Percentiles rank a stretch among this genome's conserved stretches.
Evolutionary conservation across 257 asterid species (phyloP).

Genomic region (Lithospermum erythrorhizon): DNA sequence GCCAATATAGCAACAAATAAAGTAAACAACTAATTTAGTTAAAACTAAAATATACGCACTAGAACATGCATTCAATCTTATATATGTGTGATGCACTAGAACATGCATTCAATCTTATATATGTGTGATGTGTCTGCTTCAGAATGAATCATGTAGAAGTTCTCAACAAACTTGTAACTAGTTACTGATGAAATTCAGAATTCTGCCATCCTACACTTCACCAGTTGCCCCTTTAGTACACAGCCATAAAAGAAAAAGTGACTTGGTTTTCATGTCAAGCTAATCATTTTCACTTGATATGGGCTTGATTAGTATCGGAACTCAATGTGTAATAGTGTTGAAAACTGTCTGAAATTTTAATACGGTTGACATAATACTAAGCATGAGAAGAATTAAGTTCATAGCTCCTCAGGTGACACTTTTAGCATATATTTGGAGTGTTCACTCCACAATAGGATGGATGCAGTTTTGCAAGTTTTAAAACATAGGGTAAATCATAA

Average conservation of each 20-base stretch:
- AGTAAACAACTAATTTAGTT: too few relatives aligned
- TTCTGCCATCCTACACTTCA: not conserved
- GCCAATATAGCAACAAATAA: not conserved
- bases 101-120: not conserved
- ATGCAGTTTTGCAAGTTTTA: not conserved
- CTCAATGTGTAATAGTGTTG: not conserved
- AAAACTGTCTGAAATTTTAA: not conserved
- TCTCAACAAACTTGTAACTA: not conserved
- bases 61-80: not conserved
- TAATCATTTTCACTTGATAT: not conserved
- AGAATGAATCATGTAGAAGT: not conserved
- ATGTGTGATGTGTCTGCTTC: too few relatives aligned
- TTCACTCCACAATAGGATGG: not conserved
- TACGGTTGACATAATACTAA: too few relatives aligned
- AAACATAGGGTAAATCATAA: not conserved
- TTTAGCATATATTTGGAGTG: not conserved
- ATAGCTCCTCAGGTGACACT: not conserved
- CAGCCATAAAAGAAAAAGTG: too few relatives aligned
- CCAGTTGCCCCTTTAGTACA: not conserved
- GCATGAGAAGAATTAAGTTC: not conserved
- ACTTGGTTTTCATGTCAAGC: not conserved
- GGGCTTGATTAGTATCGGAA: not conserved
- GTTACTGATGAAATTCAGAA: not conserved
- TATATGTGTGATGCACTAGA: too few relatives aligned
- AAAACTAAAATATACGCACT: too few relatives aligned